A percentile compares a stretch with the other conserved stretches of the same genome.
Conservation (phyloP, 306 rosid genomes). For the Trifolium subterraneum region DNA sequence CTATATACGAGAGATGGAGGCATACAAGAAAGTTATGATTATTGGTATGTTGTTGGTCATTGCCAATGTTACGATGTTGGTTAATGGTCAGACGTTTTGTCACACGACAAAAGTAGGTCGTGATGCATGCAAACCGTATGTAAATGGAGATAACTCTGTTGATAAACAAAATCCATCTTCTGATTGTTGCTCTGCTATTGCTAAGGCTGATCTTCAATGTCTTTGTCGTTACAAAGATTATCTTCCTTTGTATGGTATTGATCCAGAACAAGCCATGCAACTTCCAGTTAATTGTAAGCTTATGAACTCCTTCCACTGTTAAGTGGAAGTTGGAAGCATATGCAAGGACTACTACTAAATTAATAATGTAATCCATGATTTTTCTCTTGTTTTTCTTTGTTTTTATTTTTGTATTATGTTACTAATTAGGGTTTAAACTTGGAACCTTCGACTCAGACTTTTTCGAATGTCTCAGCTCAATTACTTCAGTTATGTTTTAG, state of each 20-base stretch:
- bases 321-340: constrained; percentile 6
- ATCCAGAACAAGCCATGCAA: constrained; percentile 56
- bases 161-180: neutral
- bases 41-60: constrained; percentile 35
- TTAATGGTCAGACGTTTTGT: constrained; percentile 36
- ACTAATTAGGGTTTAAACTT: neutral
- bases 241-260: constrained; percentile 46
- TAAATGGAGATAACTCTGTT: constrained; percentile 22
- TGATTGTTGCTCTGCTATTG: constrained; percentile 60
- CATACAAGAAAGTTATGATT: constrained; percentile 34
- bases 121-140: constrained; percentile 45
- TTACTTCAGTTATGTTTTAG: neutral
- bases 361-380: neutral
- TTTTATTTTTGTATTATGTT: neutral
- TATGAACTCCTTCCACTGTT: constrained; percentile 47
- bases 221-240: constrained; percentile 53
- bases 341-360: neutral
- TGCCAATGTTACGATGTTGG: constrained; percentile 10
- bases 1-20: constrained; percentile 11
- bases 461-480: neutral
- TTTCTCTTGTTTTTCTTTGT: neutral
- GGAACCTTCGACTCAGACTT: neutral
- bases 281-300: constrained; percentile 65
- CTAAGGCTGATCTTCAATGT: constrained; percentile 55
- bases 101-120: constrained; percentile 28